Percentiles rank a stretch among this genome's conserved stretches.
phyloP scores from a whole-genome alignment of 2,329 filamentous ascomycete species.

The Stylonectria norvegica region DNA sequence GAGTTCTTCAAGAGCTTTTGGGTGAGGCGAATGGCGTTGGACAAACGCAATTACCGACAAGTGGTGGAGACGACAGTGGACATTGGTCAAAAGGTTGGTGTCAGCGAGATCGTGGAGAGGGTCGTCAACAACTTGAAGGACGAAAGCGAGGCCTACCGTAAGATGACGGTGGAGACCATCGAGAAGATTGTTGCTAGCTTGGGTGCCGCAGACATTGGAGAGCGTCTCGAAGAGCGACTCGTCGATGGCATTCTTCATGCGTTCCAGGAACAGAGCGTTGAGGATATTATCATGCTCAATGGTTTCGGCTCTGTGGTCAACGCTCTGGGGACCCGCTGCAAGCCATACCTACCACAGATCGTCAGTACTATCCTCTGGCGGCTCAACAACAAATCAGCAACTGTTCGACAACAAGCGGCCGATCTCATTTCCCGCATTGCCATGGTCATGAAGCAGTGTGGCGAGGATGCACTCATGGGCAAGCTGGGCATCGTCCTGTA shows the following conservation, averaged over 20 bases:
- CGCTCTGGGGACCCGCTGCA: constrained; percentile 87
- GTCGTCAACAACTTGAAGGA: constrained; percentile 96
- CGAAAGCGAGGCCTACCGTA: constrained; percentile 94
- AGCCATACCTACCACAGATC: constrained; percentile 94
- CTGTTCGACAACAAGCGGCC: constrained; percentile 92
- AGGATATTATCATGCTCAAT: constrained; percentile 94
- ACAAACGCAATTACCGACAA: constrained; percentile 96
- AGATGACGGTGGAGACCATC: constrained; percentile 98
- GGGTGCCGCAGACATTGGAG: constrained; percentile 89
- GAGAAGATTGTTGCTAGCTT: constrained; percentile 94
- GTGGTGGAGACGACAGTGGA: constrained; percentile 98
- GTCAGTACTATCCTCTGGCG: constrained; percentile 95
- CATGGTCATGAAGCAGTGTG: constrained; percentile 98
- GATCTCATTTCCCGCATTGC: constrained; percentile 96
- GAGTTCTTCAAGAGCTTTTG: constrained; percentile 99
- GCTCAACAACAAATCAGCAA: constrained; percentile 95
- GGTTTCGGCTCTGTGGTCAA: constrained; percentile 98
- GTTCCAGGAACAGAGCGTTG: constrained; percentile 97
- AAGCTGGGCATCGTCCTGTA: constrained; percentile 94
- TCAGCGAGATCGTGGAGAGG: constrained; percentile 88
- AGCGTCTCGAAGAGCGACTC: constrained; percentile 86
- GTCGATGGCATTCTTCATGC: constrained; percentile 94
- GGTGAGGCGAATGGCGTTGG: constrained; percentile 93
- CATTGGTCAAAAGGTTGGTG: constrained; percentile 95
- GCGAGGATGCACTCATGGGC: constrained; percentile 91